Evolutionary conservation across 768 basidiomycete species (phyloP).

Genomic region (Hydnomerulius pinastri): DNA sequence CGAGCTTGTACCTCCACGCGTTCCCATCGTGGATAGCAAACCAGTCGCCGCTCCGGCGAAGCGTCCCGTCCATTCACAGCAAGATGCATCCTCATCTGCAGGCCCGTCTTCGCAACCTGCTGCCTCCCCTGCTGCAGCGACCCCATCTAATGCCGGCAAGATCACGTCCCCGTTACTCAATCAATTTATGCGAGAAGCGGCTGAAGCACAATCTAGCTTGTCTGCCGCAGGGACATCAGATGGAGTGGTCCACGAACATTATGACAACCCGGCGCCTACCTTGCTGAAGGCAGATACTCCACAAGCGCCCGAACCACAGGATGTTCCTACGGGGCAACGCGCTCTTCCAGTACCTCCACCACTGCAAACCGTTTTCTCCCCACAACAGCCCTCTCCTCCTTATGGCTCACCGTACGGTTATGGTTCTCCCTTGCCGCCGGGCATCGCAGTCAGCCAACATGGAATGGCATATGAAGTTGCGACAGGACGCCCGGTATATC

Average conservation of each 20-base stretch:
- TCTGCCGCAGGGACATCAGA: constrained; percentile 13
- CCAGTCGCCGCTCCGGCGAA: constrained; percentile 31
- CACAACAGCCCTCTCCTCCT: constrained; percentile 50
- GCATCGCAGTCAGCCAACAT: constrained; percentile 70
- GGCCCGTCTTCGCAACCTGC: constrained; percentile 13
- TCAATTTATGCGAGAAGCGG: constrained; percentile 5
- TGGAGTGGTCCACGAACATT: constrained; percentile 27
- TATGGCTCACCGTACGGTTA: constrained; percentile 72
- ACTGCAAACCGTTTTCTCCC: constrained; percentile 45
- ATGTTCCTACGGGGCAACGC: constrained; percentile 22
- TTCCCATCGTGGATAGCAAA: constrained; percentile 26
- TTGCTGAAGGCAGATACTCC: constrained; percentile 33
- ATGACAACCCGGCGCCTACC: constrained; percentile 25
- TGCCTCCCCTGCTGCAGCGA: constrained; percentile 3
- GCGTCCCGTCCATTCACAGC: not conserved
- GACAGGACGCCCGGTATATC: constrained; percentile 77
- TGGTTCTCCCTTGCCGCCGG: constrained; percentile 59
- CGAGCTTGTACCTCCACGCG: constrained; percentile 38
- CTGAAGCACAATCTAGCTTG: constrained; percentile 11
- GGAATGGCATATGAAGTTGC: constrained; percentile 83
- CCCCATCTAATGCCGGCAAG: constrained; percentile 11
- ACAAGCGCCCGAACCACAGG: constrained; percentile 19
- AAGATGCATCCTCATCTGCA: constrained; percentile 2
- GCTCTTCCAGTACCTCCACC: constrained; percentile 41
- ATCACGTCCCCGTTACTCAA: constrained; percentile 8